Conservation (phyloP, 2,329 filamentous ascomycete species). For the Mollisiaceae sp. region DNA sequence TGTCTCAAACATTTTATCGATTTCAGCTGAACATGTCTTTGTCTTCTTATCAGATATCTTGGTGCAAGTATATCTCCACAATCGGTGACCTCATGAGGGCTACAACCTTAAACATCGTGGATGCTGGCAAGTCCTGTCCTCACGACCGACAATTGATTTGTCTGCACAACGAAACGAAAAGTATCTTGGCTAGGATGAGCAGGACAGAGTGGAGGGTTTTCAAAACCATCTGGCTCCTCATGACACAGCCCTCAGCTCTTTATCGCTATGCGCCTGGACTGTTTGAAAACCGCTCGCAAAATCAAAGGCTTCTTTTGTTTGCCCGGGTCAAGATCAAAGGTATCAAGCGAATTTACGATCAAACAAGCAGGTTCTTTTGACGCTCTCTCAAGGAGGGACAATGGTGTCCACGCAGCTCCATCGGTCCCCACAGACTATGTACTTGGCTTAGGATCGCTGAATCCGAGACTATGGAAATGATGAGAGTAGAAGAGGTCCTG, state of each 20-base stretch:
- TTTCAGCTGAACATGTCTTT: neutral
- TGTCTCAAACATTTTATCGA: neutral
- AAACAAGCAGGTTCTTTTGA: neutral
- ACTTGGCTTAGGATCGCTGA: neutral
- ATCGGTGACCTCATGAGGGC: neutral
- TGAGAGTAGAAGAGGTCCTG: neutral
- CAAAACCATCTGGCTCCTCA: too few species aligned
- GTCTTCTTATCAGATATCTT: neutral
- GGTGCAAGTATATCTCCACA: neutral
- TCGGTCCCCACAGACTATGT: neutral
- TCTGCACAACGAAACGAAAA: neutral
- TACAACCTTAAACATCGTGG: neutral
- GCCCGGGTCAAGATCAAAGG: neutral
- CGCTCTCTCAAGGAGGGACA: neutral
- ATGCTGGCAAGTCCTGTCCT: neutral
- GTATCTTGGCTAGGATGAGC: neutral
- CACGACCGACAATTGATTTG: neutral
- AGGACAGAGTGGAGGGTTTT: neutral
- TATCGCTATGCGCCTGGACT: neutral
- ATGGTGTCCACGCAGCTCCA: neutral
- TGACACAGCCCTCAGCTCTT: neutral
- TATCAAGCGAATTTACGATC: neutral
- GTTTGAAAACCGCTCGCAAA: neutral
- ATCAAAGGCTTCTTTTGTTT: conserved; percentile 1
- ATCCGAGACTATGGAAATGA: neutral